Evolutionary conservation across 192 early-diverging fungal species (phyloP).

Genomic region (Chytriomyces hyalinus): DNA sequence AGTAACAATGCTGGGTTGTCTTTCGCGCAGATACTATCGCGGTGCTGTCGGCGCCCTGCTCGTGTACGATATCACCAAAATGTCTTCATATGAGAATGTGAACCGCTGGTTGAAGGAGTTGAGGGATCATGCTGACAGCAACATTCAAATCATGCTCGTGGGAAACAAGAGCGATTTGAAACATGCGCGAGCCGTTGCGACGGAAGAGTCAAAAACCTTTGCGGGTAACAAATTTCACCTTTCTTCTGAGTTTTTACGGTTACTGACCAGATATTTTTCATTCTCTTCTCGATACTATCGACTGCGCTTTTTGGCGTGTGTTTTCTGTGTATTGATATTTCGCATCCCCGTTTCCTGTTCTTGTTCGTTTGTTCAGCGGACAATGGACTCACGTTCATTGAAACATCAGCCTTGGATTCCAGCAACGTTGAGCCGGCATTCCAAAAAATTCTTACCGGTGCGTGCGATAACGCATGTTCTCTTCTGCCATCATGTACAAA

Average conservation of each 20-base stretch:
- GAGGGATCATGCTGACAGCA: constrained; percentile 69
- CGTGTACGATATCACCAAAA: constrained; percentile 98
- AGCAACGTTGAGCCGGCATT: constrained; percentile 97
- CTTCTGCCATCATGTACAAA: background rate
- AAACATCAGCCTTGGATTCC: constrained; percentile 96
- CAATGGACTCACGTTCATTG: constrained; percentile 95
- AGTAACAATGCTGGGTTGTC: constrained; percentile 55
- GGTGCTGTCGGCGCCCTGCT: constrained; percentile 92
- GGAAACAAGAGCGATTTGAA: constrained; percentile 99
- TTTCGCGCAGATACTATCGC: constrained; percentile 38
- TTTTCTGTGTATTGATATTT: background rate
- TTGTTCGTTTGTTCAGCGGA: constrained; percentile 60
- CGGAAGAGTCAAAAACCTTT: constrained; percentile 98
- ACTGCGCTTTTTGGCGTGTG: background rate
- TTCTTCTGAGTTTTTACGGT: background rate
- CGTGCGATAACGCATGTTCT: background rate
- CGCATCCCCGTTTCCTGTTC: background rate
- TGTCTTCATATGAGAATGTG: constrained; percentile 93
- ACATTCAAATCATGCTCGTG: constrained; percentile 99
- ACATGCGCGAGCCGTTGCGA: constrained; percentile 93
- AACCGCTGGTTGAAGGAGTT: constrained; percentile 98
- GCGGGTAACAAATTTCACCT: constrained; percentile 62
- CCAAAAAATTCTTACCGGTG: constrained; percentile 93
- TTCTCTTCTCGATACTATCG: background rate
- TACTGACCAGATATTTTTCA: background rate